A percentile compares a stretch with the other conserved stretches of the same genome.
Evolutionary conservation across 768 basidiomycete genomes (phyloP).

Genomic region (Vararia minispora): DNA sequence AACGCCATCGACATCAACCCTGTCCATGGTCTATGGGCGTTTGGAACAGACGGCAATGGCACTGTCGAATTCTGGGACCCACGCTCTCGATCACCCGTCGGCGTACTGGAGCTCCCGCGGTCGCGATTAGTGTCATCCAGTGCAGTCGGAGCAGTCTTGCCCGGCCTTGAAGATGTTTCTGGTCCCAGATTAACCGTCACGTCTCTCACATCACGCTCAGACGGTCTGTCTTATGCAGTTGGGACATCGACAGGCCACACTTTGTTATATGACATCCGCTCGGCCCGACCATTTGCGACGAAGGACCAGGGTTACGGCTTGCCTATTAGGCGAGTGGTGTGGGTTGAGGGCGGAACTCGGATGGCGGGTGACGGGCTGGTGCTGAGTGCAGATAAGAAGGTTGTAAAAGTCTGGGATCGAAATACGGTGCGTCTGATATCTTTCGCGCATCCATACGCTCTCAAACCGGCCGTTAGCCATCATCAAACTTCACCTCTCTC

Average conservation of each 20-base stretch:
- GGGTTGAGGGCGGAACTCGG: slow-evolving; percentile 80
- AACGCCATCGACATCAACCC: slow-evolving; percentile 91
- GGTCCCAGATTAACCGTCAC: slow-evolving; percentile 51
- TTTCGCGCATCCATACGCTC: slow-evolving; percentile 6
- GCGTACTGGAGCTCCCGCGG: slow-evolving; percentile 50
- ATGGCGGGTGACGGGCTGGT: slow-evolving; percentile 87
- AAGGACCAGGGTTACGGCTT: slow-evolving; percentile 98
- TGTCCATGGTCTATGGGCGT: slow-evolving; percentile 80
- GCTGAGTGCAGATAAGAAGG: slow-evolving; percentile 90
- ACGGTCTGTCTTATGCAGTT: slow-evolving; percentile 88
- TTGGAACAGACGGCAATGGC: slow-evolving; percentile 81
- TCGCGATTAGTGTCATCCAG: slow-evolving; percentile 36
- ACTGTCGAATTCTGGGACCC: slow-evolving; percentile 96
- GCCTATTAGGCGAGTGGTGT: slow-evolving; percentile 71
- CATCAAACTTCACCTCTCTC: slow-evolving; percentile 82
- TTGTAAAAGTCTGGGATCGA: slow-evolving; percentile 94
- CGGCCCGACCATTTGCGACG: slow-evolving; percentile 66
- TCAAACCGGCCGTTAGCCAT: slow-evolving; percentile 38
- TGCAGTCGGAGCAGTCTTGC: slow-evolving; percentile 20
- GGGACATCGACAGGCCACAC: slow-evolving; percentile 95
- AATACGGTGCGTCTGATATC: slow-evolving; percentile 58
- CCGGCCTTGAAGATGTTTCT: slow-evolving; percentile 25
- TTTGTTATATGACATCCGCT: slow-evolving; percentile 87
- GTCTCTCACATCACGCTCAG: slow-evolving; percentile 71
- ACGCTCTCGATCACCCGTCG: slow-evolving; percentile 67